Conservation (phyloP, 257 asterid species). For the Coffea canephora region DNA sequence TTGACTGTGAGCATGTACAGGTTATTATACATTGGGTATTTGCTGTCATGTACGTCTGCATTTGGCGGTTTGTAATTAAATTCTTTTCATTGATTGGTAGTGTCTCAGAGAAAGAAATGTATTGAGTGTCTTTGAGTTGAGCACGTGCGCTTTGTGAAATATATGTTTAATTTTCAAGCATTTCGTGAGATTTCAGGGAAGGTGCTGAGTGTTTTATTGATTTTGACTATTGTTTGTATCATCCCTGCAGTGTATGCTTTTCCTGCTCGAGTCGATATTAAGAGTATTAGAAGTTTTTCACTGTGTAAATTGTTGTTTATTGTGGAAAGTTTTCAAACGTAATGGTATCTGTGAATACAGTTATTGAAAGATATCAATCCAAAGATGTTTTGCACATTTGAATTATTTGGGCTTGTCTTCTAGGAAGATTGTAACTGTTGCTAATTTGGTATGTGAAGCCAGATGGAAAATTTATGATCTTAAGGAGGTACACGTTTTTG, state of each 20-base stretch:
- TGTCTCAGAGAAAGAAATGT: background rate
- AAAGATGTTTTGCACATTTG: background rate
- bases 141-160: background rate
- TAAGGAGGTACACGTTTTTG: constrained; percentile 1
- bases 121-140: background rate
- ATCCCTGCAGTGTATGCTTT: background rate
- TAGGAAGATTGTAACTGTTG: constrained; percentile 4
- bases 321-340: background rate
- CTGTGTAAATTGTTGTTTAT: background rate
- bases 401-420: constrained; percentile 6
- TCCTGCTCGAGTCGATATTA: background rate
- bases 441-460: constrained; percentile 10
- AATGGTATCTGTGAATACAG: background rate
- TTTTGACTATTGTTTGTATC: background rate
- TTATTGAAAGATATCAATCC: background rate
- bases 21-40: constrained; percentile 1
- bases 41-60: background rate
- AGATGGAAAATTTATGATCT: constrained; percentile 19
- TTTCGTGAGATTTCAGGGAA: background rate
- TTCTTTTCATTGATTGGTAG: background rate
- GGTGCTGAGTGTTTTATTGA: background rate
- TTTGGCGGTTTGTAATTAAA: background rate
- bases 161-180: background rate
- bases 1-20: background rate
- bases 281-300: background rate